Conservation (phyloP, 23 red algal species). For the Cyanidiococcus yangmingshanensis region DNA sequence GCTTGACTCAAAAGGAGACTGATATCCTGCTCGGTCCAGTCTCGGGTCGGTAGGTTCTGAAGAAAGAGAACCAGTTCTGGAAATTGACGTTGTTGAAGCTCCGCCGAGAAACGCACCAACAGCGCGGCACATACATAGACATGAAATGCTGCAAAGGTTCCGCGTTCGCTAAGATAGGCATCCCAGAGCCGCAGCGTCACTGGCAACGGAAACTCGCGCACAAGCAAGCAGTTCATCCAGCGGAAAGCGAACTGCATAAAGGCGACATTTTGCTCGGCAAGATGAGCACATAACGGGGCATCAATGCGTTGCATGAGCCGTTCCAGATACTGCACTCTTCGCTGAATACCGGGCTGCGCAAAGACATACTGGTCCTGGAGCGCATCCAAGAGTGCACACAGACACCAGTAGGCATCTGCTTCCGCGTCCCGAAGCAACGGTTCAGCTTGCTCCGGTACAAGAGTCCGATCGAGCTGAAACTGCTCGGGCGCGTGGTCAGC, state of each 20-base stretch:
- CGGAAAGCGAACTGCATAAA: conserved; percentile 82
- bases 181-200: conserved; percentile 80
- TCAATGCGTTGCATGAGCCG: conserved; percentile 46
- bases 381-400: conserved; percentile 36
- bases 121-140: conserved; percentile 81
- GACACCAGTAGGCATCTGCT: conserved; percentile 87
- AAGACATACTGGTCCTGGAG: conserved; percentile 81
- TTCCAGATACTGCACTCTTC: conserved; percentile 38
- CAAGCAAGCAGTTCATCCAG: conserved; percentile 87
- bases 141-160: conserved; percentile 55
- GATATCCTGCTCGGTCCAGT: conserved; percentile 49
- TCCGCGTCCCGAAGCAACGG: conserved; percentile 32
- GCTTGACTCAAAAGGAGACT: conserved; percentile 61
- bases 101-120: conserved; percentile 37
- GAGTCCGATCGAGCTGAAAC: background rate
- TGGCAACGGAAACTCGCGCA: conserved; percentile 79
- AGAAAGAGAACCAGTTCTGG: conserved; percentile 68
- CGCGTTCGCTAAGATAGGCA: conserved; percentile 46
- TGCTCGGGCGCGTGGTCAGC: conserved; percentile 29
- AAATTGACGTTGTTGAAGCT: conserved; percentile 51
- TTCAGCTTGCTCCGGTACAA: background rate
- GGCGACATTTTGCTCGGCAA: conserved; percentile 34
- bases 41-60: conserved; percentile 60
- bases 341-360: conserved; percentile 80
- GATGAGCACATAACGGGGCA: conserved; percentile 34